Conservation (phyloP, 2,329 filamentous ascomycete genomes). For the Neonectria sp. region DNA sequence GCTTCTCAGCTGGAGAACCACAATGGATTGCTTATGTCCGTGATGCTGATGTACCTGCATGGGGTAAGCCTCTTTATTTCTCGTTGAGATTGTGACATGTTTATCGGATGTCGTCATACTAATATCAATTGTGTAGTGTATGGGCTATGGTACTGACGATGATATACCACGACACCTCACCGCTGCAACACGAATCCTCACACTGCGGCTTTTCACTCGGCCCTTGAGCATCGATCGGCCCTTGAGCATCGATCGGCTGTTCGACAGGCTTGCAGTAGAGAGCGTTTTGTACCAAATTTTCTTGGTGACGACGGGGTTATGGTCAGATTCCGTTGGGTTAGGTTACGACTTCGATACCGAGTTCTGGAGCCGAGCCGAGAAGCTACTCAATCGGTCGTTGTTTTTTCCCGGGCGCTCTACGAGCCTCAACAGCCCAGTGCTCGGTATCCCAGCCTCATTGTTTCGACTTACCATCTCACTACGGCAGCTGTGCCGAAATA, state of each 20-base stretch:
- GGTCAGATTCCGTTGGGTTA: conserved; percentile 29
- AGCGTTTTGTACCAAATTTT: conserved; percentile 46
- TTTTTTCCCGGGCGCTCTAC: conserved; percentile 31
- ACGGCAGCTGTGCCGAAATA: conserved; percentile 23
- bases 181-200: conserved; percentile 41
- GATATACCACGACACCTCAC: conserved; percentile 41
- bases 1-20: conserved; percentile 34
- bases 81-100: background rate
- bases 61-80: conserved; percentile 35
- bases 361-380: conserved; percentile 40
- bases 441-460: conserved; percentile 41
- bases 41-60: conserved; percentile 46
- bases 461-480: conserved; percentile 35
- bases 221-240: no score
- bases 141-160: conserved; percentile 37
- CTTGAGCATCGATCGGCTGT: conserved; percentile 32
- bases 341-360: conserved; percentile 31
- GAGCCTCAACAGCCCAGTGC: conserved; percentile 41
- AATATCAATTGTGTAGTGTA: conserved; percentile 26
- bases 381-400: conserved; percentile 22
- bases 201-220: conserved; percentile 27
- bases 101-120: background rate
- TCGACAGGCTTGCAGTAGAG: conserved; percentile 43
- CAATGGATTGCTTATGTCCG: conserved; percentile 44
- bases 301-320: conserved; percentile 37